Conservation (phyloP, 306 rosid genomes). For the Trifolium subterraneum region DNA sequence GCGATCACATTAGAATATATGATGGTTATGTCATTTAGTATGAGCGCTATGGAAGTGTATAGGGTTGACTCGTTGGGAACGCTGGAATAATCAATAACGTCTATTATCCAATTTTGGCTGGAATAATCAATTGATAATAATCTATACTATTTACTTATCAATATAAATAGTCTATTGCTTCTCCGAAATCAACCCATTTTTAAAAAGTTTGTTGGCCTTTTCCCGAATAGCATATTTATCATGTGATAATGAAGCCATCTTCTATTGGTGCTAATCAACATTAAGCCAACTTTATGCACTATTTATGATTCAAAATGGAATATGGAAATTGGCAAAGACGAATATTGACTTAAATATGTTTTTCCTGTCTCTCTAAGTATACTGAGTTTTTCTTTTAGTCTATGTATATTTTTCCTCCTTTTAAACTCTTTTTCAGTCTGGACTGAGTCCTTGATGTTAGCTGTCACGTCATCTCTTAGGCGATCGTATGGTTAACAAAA, state of each 20-base stretch:
- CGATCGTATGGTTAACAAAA: neutral
- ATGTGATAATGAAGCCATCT: neutral
- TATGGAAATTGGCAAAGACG: neutral
- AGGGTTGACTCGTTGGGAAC: no score
- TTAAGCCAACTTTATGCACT: constrained; percentile 15
- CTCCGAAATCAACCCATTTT: constrained; percentile 13
- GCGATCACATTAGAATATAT: neutral
- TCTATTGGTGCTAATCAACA: constrained; percentile 22
- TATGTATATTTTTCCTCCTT: neutral
- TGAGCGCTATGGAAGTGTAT: neutral
- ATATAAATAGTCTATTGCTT: neutral
- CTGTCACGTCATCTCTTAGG: neutral
- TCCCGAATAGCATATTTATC: constrained; percentile 8
- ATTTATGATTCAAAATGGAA: constrained; percentile 21
- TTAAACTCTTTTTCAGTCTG: neutral
- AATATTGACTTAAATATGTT: neutral
- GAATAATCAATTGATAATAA: no score
- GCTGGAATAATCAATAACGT: neutral
- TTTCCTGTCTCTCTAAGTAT: neutral
- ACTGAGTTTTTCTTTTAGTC: neutral
- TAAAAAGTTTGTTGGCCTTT: constrained; percentile 12
- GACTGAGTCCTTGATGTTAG: neutral
- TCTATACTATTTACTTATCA: neutral
- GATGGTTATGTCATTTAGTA: neutral
- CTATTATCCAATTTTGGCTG: neutral